phyloP scores from a whole-genome alignment of 202 grass and related monocot species.

The Zoysia matrella region DNA sequence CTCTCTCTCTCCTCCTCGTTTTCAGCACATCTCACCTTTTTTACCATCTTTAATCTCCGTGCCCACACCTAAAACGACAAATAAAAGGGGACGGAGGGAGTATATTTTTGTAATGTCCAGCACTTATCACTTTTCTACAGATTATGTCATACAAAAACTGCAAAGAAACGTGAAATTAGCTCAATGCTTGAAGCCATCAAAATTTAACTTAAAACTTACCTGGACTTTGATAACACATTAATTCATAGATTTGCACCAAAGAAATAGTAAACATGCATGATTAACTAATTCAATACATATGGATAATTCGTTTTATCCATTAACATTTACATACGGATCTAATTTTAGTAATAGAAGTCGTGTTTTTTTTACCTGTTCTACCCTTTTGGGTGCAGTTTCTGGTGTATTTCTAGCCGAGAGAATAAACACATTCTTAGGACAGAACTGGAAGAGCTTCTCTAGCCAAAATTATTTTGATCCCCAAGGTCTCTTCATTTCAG shows the following conservation, averaged over 20 bases:
- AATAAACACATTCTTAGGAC: conserved; percentile 68
- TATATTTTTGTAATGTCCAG: background rate
- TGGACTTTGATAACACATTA: background rate
- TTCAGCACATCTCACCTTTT: no score
- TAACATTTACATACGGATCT: background rate
- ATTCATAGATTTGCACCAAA: background rate
- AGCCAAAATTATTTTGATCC: conserved; percentile 96
- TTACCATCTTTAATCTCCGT: no score
- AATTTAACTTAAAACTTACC: background rate
- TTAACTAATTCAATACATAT: background rate
- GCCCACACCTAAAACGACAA: no score
- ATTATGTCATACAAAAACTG: background rate
- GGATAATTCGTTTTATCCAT: background rate
- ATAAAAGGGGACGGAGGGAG: no score
- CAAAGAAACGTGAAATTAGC: background rate
- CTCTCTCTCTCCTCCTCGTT: no score
- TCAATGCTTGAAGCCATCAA: background rate
- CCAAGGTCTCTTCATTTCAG: conserved; percentile 87
- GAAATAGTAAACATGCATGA: background rate
- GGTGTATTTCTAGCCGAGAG: conserved; percentile 91
- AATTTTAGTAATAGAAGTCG: background rate
- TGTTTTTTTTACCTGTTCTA: background rate
- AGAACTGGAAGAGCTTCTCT: conserved; percentile 91
- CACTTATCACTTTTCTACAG: background rate
- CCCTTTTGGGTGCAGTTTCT: conserved; percentile 63